Conservation (phyloP, 1,284 basidiomycete species). For the Apiotrichum gracile region DNA sequence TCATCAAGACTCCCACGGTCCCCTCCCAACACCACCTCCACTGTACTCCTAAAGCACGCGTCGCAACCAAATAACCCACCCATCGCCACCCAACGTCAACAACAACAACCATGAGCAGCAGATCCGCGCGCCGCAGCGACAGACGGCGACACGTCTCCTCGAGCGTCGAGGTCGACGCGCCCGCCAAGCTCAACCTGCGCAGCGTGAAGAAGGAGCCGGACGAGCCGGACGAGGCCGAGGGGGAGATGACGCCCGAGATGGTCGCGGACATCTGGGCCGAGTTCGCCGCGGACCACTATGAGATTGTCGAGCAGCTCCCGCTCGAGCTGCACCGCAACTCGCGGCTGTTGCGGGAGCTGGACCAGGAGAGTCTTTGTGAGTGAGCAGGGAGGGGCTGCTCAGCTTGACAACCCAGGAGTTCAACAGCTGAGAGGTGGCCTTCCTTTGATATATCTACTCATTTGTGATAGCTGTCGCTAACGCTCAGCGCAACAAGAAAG, state of each 20-base stretch:
- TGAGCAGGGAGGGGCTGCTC: too few species aligned
- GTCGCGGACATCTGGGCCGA: slow-evolving; percentile 62
- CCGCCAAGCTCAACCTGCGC: too few species aligned
- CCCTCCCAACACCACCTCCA: too few species aligned
- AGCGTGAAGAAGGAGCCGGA: too few species aligned
- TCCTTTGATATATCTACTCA: too few species aligned
- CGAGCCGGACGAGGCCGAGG: slow-evolving; percentile 1
- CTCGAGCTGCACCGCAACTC: slow-evolving; percentile 75
- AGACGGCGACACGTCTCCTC: not conserved
- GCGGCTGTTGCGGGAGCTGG: slow-evolving; percentile 71
- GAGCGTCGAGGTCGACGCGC: not conserved
- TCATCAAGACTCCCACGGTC: too few species aligned
- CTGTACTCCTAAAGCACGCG: too few species aligned
- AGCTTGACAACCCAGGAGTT: too few species aligned
- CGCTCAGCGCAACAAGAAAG: slow-evolving; percentile 31
- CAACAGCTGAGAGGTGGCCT: too few species aligned
- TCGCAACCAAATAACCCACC: not conserved
- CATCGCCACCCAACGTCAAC: not conserved
- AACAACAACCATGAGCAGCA: not conserved
- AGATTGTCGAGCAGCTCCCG: slow-evolving; percentile 80
- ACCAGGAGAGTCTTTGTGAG: slow-evolving; percentile 64
- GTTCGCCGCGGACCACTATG: slow-evolving; percentile 71
- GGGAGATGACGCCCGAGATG: slow-evolving; percentile 21
- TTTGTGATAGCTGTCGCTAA: not conserved
- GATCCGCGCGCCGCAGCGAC: not conserved